Conservation (phyloP, 768 basidiomycete genomes). For the Podaxis mareebaensis region DNA sequence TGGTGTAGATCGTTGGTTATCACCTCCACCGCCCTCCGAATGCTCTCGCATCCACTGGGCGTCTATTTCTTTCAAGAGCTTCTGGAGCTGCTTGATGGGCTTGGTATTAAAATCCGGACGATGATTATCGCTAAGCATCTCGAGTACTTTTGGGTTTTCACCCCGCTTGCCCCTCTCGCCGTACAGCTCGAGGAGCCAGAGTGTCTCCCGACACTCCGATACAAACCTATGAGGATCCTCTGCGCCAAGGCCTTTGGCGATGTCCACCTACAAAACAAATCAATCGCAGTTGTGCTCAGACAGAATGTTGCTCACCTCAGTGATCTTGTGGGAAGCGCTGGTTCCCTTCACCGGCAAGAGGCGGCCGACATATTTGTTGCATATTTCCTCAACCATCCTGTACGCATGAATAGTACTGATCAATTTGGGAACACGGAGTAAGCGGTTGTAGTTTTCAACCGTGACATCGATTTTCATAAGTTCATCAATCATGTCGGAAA, state of each 20-base stretch:
- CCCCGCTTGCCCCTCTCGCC: slow-evolving; percentile 53
- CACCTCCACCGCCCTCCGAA: slow-evolving; percentile 14
- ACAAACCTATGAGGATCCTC: slow-evolving; percentile 41
- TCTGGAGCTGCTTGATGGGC: slow-evolving; percentile 47
- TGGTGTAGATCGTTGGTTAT: slow-evolving; percentile 5
- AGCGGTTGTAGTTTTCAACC: slow-evolving; percentile 23
- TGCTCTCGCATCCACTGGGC: slow-evolving; percentile 39
- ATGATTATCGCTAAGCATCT: slow-evolving; percentile 49
- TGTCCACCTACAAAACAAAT: slow-evolving; percentile 42
- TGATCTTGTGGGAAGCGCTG: slow-evolving; percentile 32
- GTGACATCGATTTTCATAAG: slow-evolving; percentile 13
- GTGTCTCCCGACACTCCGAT: slow-evolving; percentile 49
- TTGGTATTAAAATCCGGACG: slow-evolving; percentile 44
- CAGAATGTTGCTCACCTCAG: slow-evolving; percentile 38
- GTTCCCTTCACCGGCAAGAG: slow-evolving; percentile 39
- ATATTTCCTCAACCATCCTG: slow-evolving; percentile 48
- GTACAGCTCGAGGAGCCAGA: slow-evolving; percentile 52
- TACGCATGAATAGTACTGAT: slow-evolving; percentile 50
- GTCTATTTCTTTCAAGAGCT: slow-evolving; percentile 50
- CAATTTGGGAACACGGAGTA: slow-evolving; percentile 39
- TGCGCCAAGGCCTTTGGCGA: slow-evolving; percentile 52
- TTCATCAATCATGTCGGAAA: slow-evolving; percentile 33
- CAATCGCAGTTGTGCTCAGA: not conserved
- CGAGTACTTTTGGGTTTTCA: slow-evolving; percentile 49
- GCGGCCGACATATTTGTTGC: slow-evolving; percentile 45